Evolutionary conservation across 768 basidiomycete species (phyloP), one percentile per base, ranked within the genome.

Genomic region (Lactarius akahatsu): DNA sequence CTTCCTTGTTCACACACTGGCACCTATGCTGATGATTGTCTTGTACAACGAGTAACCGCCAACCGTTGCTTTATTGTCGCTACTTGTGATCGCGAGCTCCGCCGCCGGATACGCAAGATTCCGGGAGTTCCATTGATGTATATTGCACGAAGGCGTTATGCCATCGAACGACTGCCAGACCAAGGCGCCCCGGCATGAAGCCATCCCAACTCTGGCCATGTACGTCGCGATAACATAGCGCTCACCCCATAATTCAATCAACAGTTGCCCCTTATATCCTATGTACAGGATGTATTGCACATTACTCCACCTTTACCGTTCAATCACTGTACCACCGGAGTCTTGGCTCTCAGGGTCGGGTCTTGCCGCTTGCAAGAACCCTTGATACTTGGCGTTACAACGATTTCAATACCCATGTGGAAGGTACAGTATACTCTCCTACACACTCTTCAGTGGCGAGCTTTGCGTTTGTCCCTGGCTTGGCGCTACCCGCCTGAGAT

Each of bases 1-100:
- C 82, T 99, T 56, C 85, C 83, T 55, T 99, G 97, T 77, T 88
- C 91, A 43, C 97, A 99, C 76, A 81, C 86, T 4, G 97, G 97
- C 26, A 97, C 95, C n/a, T 99, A 99, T 74, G 97, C 97, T 23
- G 97, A 99, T 75, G 97, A 99, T 80, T 99, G 97, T 75, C 85
- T 99, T 26, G 92, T 99, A 20, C 93, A 98, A 74, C 90, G 97
- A 38, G 94, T 98, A 11, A 93, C 92, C 3, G 86, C 95, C 9
- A 94, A 96, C 79, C 92, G 93, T 75, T 98, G 96, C 77, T 98
- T 92, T 77, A 89, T 99, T 70, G 96, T 99, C 52, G 97, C 97
- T 5, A 98, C 97, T 28, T 98, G 96, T 74, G 97, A 99, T 83
- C 83, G 96, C 65, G 96, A 98, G 73, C 85, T 99, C 36, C 86